Conservation (phyloP, 176 grass and related monocot genomes). For the Raddia guianensis region DNA sequence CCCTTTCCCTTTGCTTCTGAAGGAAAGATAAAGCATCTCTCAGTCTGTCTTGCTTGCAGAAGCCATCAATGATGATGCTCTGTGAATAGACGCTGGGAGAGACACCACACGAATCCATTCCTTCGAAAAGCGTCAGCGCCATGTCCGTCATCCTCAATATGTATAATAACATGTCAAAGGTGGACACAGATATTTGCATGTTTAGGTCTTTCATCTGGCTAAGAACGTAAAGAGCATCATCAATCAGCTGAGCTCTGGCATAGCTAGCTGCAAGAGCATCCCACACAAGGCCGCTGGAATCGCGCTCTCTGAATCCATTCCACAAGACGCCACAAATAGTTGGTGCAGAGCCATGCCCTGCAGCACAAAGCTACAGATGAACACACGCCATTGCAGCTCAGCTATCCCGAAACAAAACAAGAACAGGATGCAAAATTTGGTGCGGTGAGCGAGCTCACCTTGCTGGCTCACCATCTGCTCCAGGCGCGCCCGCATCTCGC, state of each 20-base stretch:
- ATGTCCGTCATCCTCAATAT: constrained; percentile 56
- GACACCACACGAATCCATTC: constrained; percentile 65
- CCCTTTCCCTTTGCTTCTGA: constrained; percentile 53
- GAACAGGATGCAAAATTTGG: too few species aligned
- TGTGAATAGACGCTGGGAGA: constrained; percentile 61
- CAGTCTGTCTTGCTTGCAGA: constrained; percentile 79
- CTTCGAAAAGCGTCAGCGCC: constrained; percentile 58
- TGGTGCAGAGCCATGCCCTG: constrained; percentile 63
- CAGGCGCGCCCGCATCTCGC: constrained; percentile 55
- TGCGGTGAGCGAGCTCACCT: constrained; percentile 44
- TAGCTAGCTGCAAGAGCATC: constrained; percentile 78
- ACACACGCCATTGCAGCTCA: not conserved
- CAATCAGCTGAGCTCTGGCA: constrained; percentile 61
- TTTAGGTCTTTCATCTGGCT: constrained; percentile 75
- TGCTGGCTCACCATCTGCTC: constrained; percentile 53
- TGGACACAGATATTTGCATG: constrained; percentile 70
- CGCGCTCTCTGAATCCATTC: constrained; percentile 56
- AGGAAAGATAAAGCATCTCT: constrained; percentile 79
- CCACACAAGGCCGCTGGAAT: constrained; percentile 57
- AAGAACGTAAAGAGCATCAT: constrained; percentile 77
- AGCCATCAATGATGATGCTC: constrained; percentile 68
- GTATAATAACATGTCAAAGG: constrained; percentile 69
- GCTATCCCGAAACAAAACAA: too few species aligned
- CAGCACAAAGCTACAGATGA: not conserved
- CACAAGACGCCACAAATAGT: constrained; percentile 58